Evolutionary conservation across 2,329 filamentous ascomycete species (phyloP).

Genomic region (Thelonectria rubi): DNA sequence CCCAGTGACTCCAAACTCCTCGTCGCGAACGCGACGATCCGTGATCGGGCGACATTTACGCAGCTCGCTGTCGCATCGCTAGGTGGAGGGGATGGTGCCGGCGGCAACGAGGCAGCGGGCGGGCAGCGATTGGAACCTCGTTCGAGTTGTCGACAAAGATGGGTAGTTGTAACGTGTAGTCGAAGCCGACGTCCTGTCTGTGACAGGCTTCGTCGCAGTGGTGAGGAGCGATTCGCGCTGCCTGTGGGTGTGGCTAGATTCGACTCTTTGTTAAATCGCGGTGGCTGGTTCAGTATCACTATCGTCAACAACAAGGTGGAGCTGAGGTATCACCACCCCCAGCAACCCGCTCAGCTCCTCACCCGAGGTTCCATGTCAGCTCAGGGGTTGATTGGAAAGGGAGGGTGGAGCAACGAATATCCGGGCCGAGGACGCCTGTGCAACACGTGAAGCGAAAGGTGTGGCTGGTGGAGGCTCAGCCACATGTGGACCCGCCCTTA

Average conservation of each 20-base stretch:
- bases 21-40: conserved; percentile 67
- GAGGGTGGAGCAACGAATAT: conserved; percentile 36
- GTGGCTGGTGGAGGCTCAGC: conserved; percentile 23
- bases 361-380: conserved; percentile 41
- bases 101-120: conserved; percentile 33
- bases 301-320: conserved; percentile 43
- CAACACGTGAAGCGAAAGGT: conserved; percentile 41
- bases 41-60: conserved; percentile 69
- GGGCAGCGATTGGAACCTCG: conserved; percentile 25
- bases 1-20: conserved; percentile 82
- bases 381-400: conserved; percentile 38
- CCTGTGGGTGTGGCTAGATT: conserved; percentile 30
- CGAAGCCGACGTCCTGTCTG: conserved; percentile 15
- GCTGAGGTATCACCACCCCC: conserved; percentile 40
- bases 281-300: conserved; percentile 42
- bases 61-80: conserved; percentile 49
- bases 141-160: conserved; percentile 18
- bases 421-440: conserved; percentile 36
- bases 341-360: conserved; percentile 38
- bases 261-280: conserved; percentile 37
- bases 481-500: conserved; percentile 39
- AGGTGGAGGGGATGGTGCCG: conserved; percentile 33
- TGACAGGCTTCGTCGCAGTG: conserved; percentile 20
- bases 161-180: conserved; percentile 12
- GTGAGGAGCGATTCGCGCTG: conserved; percentile 21